Evolutionary conservation across 495 filamentous ascomycete genomes (phyloP).

Genomic region (Daldinia vernicosa): DNA sequence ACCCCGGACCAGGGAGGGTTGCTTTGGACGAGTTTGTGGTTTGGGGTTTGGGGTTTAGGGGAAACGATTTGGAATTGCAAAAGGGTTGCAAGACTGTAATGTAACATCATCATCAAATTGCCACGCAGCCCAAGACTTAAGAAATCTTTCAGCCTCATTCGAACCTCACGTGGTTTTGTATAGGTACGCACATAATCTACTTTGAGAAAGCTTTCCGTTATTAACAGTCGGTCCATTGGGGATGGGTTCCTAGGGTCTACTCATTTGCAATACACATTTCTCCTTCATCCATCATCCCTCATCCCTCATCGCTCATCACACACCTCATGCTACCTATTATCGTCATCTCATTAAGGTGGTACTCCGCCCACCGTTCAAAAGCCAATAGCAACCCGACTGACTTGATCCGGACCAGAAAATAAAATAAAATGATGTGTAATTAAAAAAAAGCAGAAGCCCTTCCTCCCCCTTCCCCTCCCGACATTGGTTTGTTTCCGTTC

Average conservation of each 20-base stretch:
- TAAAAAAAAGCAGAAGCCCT: slow-evolving; percentile 36
- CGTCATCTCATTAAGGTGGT: slow-evolving; percentile 42
- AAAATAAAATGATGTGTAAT: background rate
- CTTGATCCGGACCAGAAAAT: slow-evolving; percentile 30
- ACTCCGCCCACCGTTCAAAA: slow-evolving; percentile 31
- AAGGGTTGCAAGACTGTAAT: background rate
- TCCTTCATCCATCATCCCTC: too few relatives aligned
- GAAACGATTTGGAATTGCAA: slow-evolving; percentile 6
- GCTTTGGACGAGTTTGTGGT: background rate
- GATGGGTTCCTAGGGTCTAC: slow-evolving; percentile 36
- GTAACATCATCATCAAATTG: slow-evolving; percentile 27
- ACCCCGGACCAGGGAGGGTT: background rate
- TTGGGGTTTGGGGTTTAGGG: background rate
- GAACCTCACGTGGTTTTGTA: background rate
- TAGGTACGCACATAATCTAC: background rate
- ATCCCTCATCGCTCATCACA: slow-evolving; percentile 9
- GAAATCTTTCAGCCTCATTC: slow-evolving; percentile 26
- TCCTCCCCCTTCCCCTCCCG: slow-evolving; percentile 33
- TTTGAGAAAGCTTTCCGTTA: slow-evolving; percentile 27
- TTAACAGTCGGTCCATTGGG: slow-evolving; percentile 40
- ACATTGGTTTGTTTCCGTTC: slow-evolving; percentile 42
- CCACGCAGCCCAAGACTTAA: background rate
- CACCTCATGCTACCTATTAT: slow-evolving; percentile 38
- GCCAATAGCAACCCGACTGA: slow-evolving; percentile 39
- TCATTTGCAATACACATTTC: slow-evolving; percentile 32